Evolutionary conservation across 108 stramenopile genomes (phyloP).

Genomic region (Discostella stelligeroides): DNA sequence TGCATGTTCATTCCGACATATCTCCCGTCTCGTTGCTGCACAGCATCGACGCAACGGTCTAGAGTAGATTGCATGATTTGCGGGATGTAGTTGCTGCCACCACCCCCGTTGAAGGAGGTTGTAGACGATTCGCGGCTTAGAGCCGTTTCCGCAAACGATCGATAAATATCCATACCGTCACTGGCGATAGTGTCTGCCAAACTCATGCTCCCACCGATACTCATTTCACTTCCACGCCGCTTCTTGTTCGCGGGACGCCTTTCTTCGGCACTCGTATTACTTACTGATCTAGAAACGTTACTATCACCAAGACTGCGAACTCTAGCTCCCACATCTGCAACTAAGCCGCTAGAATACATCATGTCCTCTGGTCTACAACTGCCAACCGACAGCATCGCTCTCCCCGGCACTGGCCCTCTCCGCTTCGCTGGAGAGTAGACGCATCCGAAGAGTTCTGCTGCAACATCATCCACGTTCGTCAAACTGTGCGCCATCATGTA

Average conservation of each 20-base stretch:
- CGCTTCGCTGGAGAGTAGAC: slow-evolving; percentile 80
- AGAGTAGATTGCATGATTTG: slow-evolving; percentile 1
- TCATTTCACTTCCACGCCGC: not conserved
- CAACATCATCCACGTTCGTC: slow-evolving; percentile 58
- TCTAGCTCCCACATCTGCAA: not conserved
- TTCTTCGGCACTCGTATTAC: too few relatives aligned
- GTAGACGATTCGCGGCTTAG: too few relatives aligned
- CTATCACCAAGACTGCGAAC: too few relatives aligned
- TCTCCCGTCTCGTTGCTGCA: slow-evolving; percentile 26
- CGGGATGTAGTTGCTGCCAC: not conserved
- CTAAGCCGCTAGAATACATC: not conserved
- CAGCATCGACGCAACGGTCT: slow-evolving; percentile 11
- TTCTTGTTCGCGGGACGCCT: not conserved
- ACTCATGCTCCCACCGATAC: not conserved
- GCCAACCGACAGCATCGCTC: slow-evolving; percentile 11
- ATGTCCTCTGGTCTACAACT: not conserved
- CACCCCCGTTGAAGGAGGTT: not conserved
- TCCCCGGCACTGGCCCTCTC: slow-evolving; percentile 80
- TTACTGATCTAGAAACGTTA: too few relatives aligned
- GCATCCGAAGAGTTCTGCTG: slow-evolving; percentile 55
- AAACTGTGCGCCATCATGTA: slow-evolving; percentile 85
- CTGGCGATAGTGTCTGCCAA: too few relatives aligned
- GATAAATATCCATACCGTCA: too few relatives aligned
- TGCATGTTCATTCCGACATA: slow-evolving; percentile 1
- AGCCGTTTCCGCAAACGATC: too few relatives aligned